Evolutionary conservation across 2,329 filamentous ascomycete species (phyloP).

Genomic region (Elsinoe perseae): DNA sequence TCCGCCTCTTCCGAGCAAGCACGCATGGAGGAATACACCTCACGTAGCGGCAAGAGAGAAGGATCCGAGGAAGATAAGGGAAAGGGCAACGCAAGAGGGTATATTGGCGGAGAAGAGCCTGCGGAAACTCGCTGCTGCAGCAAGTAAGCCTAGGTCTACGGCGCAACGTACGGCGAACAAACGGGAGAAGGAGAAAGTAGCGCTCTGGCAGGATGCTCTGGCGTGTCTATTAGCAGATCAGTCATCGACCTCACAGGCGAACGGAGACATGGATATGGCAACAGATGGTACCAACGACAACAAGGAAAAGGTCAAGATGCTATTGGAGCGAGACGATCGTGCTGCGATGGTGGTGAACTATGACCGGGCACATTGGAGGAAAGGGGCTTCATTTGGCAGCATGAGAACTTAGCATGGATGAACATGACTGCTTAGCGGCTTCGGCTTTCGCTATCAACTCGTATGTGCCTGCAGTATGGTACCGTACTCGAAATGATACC

Average conservation of each 20-base stretch:
- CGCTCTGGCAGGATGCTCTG: conserved; percentile 50
- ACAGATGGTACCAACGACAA: conserved; percentile 23
- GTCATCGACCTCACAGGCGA: conserved; percentile 15
- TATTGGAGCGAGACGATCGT: conserved; percentile 24
- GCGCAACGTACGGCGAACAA: conserved; percentile 9
- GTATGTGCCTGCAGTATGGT: not conserved
- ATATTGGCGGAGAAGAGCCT: conserved; percentile 58
- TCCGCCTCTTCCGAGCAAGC: conserved; percentile 54
- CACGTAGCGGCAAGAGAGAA: conserved; percentile 52
- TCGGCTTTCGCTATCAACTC: not conserved
- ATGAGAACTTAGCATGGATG: not conserved
- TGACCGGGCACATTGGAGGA: conserved; percentile 52
- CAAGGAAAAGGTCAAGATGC: conserved; percentile 24
- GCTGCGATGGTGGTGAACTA: conserved; percentile 50
- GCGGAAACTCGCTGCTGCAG: conserved; percentile 48
- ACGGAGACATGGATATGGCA: conserved; percentile 25
- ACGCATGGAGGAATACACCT: conserved; percentile 55
- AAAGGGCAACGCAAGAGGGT: conserved; percentile 58
- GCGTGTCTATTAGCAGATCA: conserved; percentile 39
- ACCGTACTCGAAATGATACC: not conserved
- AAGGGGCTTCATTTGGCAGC: conserved; percentile 26
- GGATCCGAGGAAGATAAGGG: conserved; percentile 51
- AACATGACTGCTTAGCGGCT: not conserved
- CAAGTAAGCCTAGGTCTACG: conserved; percentile 28
- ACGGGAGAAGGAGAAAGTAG: conserved; percentile 34